A percentile compares a stretch with the other conserved stretches of the same genome.
Conservation (phyloP, 805 yeast genomes). For the Candida pseudoglaebosa region DNA sequence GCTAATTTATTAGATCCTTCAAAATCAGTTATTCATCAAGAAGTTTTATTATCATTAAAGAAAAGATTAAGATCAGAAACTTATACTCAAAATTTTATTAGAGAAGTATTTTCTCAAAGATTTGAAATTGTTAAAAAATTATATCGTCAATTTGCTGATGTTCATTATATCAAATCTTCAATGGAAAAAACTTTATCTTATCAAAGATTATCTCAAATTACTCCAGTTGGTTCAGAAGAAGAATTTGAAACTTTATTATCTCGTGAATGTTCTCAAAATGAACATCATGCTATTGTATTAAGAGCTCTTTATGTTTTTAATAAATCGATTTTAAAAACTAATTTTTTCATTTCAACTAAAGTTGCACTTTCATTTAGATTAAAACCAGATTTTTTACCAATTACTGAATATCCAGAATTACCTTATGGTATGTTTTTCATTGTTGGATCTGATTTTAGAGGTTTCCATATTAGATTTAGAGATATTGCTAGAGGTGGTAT, state of each 20-base stretch:
- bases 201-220: conserved; percentile 76
- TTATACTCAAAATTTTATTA: conserved; percentile 79
- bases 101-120: conserved; percentile 69
- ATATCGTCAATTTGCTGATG: conserved; percentile 87
- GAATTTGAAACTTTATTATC: conserved; percentile 69
- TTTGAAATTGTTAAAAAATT: conserved; percentile 72
- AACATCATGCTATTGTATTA: conserved; percentile 72
- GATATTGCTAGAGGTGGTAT: conserved; percentile 99
- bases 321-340: conserved; percentile 84
- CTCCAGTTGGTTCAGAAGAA: conserved; percentile 67
- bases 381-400: conserved; percentile 81
- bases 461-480: conserved; percentile 94
- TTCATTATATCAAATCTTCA: conserved; percentile 72
- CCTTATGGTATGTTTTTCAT: conserved; percentile 94
- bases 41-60: conserved; percentile 74
- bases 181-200: conserved; percentile 79
- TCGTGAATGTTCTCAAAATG: conserved; percentile 74
- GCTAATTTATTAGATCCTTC: conserved; percentile 58
- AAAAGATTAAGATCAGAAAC: conserved; percentile 91
- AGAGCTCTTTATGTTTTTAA: conserved; percentile 81
- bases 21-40: conserved; percentile 63
- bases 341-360: conserved; percentile 89
- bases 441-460: conserved; percentile 95
- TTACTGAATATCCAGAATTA: conserved; percentile 82
- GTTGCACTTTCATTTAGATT: conserved; percentile 93